Conservation (phyloP, 257 asterid genomes). For the Solanum clarkiae region DNA sequence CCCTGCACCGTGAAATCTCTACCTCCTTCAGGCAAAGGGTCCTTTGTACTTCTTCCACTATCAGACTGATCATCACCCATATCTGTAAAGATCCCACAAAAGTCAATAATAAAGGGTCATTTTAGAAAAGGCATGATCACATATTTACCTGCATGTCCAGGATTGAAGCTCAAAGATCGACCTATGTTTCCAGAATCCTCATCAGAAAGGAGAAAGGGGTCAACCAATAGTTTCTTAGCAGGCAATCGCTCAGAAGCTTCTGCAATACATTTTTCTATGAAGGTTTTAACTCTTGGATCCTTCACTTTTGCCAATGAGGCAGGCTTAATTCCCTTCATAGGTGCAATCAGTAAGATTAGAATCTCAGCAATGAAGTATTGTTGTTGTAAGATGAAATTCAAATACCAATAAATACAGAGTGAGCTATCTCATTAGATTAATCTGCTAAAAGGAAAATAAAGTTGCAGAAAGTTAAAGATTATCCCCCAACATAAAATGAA, state of each 20-base stretch:
- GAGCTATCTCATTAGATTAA: not conserved
- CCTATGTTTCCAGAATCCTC: constrained; percentile 45
- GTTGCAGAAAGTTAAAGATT: not conserved
- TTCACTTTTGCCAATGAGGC: constrained; percentile 81
- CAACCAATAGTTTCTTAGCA: constrained; percentile 75
- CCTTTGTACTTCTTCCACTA: constrained; percentile 22
- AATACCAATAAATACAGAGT: not conserved
- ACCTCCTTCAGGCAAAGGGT: constrained; percentile 49
- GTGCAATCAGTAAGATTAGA: not conserved
- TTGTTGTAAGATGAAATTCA: not conserved
- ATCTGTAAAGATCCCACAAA: not conserved
- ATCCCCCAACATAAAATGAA: not conserved
- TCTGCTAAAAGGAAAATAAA: not conserved
- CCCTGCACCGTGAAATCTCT: constrained; percentile 80
- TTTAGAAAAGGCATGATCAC: not conserved
- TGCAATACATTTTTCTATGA: constrained; percentile 88
- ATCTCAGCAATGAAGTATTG: not conserved
- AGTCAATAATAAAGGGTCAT: not conserved
- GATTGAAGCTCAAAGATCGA: constrained; percentile 23
- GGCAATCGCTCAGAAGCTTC: constrained; percentile 64
- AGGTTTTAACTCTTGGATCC: constrained; percentile 59
- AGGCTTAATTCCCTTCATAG: constrained; percentile 79
- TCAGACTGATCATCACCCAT: constrained; percentile 16
- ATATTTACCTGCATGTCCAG: constrained; percentile 28
- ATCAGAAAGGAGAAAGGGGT: constrained; percentile 66